These are phyloP conservation scores for Euryodendron excelsum DNA, from an alignment of 148 eudicot species.

Conservation along the genomic window DNA sequence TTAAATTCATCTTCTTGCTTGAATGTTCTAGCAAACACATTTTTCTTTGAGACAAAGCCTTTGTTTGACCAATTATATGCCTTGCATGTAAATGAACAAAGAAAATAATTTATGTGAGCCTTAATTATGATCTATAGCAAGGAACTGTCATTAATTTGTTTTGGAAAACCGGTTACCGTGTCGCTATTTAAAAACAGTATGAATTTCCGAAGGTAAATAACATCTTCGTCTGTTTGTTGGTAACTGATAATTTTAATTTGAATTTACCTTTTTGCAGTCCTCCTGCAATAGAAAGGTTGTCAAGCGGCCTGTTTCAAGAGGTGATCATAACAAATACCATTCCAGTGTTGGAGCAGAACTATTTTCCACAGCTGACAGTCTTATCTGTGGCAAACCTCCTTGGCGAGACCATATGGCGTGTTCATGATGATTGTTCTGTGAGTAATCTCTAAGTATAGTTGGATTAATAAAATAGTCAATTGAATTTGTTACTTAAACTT, in stretches of 20 bases:
- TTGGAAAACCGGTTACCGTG: not conserved
- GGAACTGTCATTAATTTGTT: not conserved
- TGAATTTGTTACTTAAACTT: constrained; percentile 4
- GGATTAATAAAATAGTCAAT: constrained; percentile 9
- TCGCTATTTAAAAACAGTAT: no score
- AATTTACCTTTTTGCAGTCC: constrained; percentile 48
- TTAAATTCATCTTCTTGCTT: not conserved
- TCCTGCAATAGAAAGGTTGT: constrained; percentile 86
- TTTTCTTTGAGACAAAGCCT: not conserved
- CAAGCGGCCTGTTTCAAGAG: constrained; percentile 90
- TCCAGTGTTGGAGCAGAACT: constrained; percentile 75
- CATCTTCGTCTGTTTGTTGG: not conserved
- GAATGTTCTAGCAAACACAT: not conserved
- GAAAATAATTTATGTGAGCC: not conserved
- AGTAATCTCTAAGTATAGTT: constrained; percentile 34
- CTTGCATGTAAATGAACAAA: not conserved
- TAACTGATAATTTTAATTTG: not conserved
- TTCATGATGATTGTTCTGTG: constrained; percentile 88
- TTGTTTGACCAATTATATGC: not conserved
- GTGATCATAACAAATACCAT: constrained; percentile 89
- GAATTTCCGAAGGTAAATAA: no score
- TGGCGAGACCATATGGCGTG: constrained; percentile 97
- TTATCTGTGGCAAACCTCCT: constrained; percentile 88
- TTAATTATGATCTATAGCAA: not conserved
- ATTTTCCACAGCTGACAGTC: constrained; percentile 86